Evolutionary conservation across 2,329 filamentous ascomycete genomes (phyloP), one percentile per base, ranked within the genome.

Genomic region (Colletotrichum magnum): DNA sequence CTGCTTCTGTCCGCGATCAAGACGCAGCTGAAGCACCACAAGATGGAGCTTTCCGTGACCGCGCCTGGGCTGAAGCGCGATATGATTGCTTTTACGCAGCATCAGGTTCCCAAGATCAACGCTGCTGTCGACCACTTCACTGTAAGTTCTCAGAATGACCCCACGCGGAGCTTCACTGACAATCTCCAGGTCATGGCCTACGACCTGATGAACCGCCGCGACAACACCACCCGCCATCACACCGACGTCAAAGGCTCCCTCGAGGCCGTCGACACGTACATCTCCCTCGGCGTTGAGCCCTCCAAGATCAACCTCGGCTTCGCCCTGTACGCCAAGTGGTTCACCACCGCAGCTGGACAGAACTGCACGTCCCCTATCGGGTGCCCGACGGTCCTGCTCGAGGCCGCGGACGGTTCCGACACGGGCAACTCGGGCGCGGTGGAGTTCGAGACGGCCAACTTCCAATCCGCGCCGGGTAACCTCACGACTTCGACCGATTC

Each of bases 141-240:
- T 57, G 80, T 80, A 53, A 64, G 72, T 73, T 5, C 41, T n/a
- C 13, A 6, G 2, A 43, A n/a, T 3, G 41, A 6, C 5, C 2
- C 2, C 41, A 6, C 12, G 2, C 7, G 6, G 2, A 12, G 39
- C 3, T 2, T 18, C 18, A 51, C 32, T 41, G 1, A 9, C 16
- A 18, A 32, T 5, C 6, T 2, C 21, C 4, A 81, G 79, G 80
- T 93, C 71, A 93, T 93, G 91, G 85, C 87, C 9, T 93, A 93
- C 76, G 92, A 94, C 75, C 76, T 94, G 56, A 91, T 92, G 86
- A 93, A 93, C 79, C 89, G 92, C 12, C 87, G 92, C n/a, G 89
- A 93, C 76, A 87, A 82, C 58, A 77, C 84, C 21, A 93, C 91
- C 2, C 85, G 83, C 32, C 92, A 93, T 75, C 90, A 93, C 73